Base-by-base conservation (phyloP, 1,284 basidiomycete species). In the Heimioporus punctisporus region DNA sequence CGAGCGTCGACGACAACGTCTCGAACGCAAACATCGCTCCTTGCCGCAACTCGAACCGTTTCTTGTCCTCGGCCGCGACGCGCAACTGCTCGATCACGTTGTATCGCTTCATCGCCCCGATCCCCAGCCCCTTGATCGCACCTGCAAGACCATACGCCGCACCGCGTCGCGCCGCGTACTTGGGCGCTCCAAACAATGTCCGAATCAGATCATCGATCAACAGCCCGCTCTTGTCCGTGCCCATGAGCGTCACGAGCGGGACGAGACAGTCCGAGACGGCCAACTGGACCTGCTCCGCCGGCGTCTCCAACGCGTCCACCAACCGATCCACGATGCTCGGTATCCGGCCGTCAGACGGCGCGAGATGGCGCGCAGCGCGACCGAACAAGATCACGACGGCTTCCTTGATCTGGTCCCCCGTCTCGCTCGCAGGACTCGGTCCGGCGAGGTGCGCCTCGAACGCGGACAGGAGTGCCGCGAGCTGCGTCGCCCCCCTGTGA, bases 121-220 rank as follows among this genome's bases (percentile, higher is more conserved):
- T 86, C 7, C 97, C 97, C 2, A 90, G 83, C 17, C 97, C 97
- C 68, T 92, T 93, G 62, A 98, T 81, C 21, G 95, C 83, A 34
- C 97, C 97, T 2, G 97, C 95, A 23, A 99, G 75, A 48, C 97
- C 97, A 69, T 99, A 99, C 2, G 97, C 97, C 2, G 96, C 96
- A 40, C 97, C 97, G 45, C 97, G 85, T 27, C 97, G 86, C 54
- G 86, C 83, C 9, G 94, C 97, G 66, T 99, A 99, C 71, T 95
- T 98, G 11, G 86, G 76, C 2, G 86, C 86, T 45, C 85, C 81
- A 54, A 91, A 85, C 23, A 97, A 78, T 40, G 94, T 88, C 24
- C 85, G 80, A 61, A 95, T 83, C 3, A 98, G 80, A 57, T 83
- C 78, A 55, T 93, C 89, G 46, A 97, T 84, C 23, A 99, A 80